phyloP scores from a whole-genome alignment of 495 filamentous ascomycete species.

The Clavariopsis aquatica region DNA sequence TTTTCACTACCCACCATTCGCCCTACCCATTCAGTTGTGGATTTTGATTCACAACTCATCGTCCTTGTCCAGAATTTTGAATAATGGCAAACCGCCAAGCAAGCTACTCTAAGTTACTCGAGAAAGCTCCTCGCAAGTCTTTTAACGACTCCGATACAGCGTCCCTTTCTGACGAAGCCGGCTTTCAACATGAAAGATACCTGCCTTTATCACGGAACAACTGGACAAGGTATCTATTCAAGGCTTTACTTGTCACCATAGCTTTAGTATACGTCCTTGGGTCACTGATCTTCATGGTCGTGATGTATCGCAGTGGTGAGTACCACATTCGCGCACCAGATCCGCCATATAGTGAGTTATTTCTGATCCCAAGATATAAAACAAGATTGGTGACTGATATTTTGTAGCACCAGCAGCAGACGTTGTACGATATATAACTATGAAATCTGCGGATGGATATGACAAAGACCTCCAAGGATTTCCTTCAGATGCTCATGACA shows the following conservation, averaged over 20 bases:
- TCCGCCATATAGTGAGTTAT: constrained; percentile 8
- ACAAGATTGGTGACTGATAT: neutral
- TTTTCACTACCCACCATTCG: neutral
- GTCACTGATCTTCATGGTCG: neutral
- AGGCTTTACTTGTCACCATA: neutral
- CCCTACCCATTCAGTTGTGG: neutral
- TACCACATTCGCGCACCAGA: constrained; percentile 1
- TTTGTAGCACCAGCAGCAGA: neutral
- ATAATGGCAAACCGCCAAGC: neutral
- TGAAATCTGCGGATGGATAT: constrained; percentile 17
- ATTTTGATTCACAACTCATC: neutral
- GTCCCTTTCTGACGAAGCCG: neutral
- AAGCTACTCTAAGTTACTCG: neutral
- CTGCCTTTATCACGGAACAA: neutral
- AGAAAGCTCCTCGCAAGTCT: neutral
- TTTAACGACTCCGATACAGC: neutral
- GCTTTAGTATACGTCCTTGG: neutral
- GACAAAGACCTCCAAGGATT: constrained; percentile 4
- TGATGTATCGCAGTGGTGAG: constrained; percentile 6
- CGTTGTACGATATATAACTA: neutral
- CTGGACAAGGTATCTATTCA: neutral
- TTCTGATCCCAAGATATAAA: neutral
- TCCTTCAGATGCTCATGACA: constrained; percentile 13
- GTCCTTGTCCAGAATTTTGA: neutral
- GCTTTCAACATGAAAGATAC: constrained; percentile 3